Conservation (phyloP, 192 early-diverging fungal species). For the Coemansia sp. region DNA sequence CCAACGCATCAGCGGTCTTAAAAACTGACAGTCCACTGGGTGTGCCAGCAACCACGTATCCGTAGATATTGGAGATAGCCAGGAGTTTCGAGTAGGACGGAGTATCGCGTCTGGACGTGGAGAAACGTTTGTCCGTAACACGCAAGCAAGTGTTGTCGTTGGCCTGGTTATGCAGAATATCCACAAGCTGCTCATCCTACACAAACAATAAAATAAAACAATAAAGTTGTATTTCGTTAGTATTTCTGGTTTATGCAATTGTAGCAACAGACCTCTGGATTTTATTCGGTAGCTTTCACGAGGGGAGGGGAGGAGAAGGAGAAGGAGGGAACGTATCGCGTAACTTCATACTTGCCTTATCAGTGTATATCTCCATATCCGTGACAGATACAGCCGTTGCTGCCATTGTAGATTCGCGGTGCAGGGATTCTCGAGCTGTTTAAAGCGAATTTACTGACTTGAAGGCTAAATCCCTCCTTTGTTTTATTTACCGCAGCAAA, state of each 20-base stretch:
- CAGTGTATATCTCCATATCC: constrained; percentile 33
- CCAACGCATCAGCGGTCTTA: constrained; percentile 39
- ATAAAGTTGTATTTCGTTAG: neutral
- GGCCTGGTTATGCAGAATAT: constrained; percentile 40
- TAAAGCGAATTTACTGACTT: neutral
- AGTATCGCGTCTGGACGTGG: constrained; percentile 35
- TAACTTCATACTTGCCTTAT: constrained; percentile 26
- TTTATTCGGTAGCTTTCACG: too few species aligned
- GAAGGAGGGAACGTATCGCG: neutral
- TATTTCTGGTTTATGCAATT: neutral
- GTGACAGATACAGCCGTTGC: constrained; percentile 11
- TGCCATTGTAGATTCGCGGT: constrained; percentile 1
- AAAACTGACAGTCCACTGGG: constrained; percentile 55
- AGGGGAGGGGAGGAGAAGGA: too few species aligned
- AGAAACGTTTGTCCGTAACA: constrained; percentile 37
- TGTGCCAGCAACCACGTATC: constrained; percentile 68
- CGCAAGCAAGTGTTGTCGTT: constrained; percentile 45
- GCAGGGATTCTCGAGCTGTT: too few species aligned
- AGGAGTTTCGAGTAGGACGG: constrained; percentile 58
- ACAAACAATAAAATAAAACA: neutral
- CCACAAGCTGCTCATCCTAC: constrained; percentile 46
- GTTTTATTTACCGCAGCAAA: too few species aligned
- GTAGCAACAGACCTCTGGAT: too few species aligned
- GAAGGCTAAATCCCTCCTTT: neutral
- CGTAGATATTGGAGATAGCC: constrained; percentile 63